Percentiles rank a stretch among this genome's conserved stretches.
phyloP scores from a whole-genome alignment of 2,329 filamentous ascomycete genomes.

The Colletotrichum limetticola region DNA sequence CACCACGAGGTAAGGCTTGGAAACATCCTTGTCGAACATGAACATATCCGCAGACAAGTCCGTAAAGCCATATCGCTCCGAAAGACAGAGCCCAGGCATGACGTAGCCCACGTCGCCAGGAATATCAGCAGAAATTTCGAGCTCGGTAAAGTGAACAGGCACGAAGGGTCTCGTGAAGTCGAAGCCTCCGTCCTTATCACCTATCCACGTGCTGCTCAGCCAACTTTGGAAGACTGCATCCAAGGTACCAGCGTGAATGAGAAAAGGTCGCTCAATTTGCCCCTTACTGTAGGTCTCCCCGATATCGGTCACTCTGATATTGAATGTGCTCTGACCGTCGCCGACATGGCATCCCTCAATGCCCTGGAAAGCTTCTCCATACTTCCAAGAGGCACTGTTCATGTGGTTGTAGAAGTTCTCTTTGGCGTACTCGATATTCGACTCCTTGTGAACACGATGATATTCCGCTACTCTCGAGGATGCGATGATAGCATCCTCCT shows the following conservation, averaged over 20 bases:
- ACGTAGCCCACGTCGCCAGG: background rate
- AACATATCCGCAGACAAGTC: background rate
- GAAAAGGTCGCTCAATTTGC: background rate
- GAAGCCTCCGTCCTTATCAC: background rate
- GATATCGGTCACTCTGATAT: background rate
- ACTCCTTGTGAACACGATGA: background rate
- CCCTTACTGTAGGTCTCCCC: background rate
- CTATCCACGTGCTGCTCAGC: background rate
- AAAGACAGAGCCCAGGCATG: background rate
- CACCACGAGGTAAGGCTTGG: background rate
- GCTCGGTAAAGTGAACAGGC: background rate
- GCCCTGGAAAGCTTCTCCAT: background rate
- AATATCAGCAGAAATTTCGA: background rate
- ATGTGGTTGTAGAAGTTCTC: slow-evolving; percentile 2
- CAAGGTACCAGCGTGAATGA: background rate
- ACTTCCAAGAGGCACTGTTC: background rate
- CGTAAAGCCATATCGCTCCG: background rate
- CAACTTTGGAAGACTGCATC: background rate
- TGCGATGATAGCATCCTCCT: background rate
- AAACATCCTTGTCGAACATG: background rate
- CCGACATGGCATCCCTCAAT: background rate
- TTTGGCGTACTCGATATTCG: background rate
- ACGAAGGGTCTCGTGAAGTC: background rate
- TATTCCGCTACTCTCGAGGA: background rate
- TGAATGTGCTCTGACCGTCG: background rate